Conservation (phyloP, 495 filamentous ascomycete species). For the Annulohypoxylon stygium region DNA sequence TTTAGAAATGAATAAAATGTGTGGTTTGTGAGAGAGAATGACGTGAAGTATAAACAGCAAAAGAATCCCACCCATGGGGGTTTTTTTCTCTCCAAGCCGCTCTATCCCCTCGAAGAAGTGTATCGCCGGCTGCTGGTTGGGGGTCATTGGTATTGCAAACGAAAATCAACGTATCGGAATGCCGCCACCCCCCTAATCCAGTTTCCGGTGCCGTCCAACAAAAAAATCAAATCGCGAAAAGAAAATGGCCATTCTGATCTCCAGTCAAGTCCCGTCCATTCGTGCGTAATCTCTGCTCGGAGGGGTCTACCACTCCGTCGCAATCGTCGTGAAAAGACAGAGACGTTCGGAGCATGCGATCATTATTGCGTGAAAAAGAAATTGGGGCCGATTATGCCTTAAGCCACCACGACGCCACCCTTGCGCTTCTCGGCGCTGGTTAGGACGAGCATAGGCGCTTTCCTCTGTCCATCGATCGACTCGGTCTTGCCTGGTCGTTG, state of each 20-base stretch:
- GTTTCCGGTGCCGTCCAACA: constrained; percentile 34
- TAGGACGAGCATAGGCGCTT: constrained; percentile 87
- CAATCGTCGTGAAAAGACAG: constrained; percentile 51
- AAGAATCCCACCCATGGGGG: constrained; percentile 40
- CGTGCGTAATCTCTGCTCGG: constrained; percentile 45
- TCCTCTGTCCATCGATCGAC: constrained; percentile 73
- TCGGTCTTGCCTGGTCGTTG: constrained; percentile 62
- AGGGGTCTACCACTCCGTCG: constrained; percentile 51
- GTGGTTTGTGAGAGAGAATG: constrained; percentile 46
- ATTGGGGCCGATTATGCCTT: constrained; percentile 27
- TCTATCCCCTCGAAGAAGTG: constrained; percentile 39
- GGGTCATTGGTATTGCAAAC: constrained; percentile 41
- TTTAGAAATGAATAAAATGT: constrained; percentile 43
- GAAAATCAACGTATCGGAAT: constrained; percentile 34
- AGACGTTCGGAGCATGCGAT: constrained; percentile 53
- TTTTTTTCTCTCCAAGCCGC: constrained; percentile 47
- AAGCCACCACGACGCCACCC: constrained; percentile 66
- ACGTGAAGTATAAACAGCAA: constrained; percentile 52
- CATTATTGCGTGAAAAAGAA: constrained; percentile 50
- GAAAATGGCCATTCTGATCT: constrained; percentile 50
- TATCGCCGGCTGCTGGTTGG: constrained; percentile 36
- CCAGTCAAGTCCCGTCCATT: constrained; percentile 48
- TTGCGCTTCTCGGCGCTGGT: constrained; percentile 93
- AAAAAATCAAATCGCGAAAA: constrained; percentile 46
- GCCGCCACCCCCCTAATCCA: constrained; percentile 32